Percentiles rank a stretch among this genome's conserved stretches.
These are phyloP conservation scores for Rubus parviflorus DNA, from an alignment of 306 rosid genomes.

Conservation along the genomic window DNA sequence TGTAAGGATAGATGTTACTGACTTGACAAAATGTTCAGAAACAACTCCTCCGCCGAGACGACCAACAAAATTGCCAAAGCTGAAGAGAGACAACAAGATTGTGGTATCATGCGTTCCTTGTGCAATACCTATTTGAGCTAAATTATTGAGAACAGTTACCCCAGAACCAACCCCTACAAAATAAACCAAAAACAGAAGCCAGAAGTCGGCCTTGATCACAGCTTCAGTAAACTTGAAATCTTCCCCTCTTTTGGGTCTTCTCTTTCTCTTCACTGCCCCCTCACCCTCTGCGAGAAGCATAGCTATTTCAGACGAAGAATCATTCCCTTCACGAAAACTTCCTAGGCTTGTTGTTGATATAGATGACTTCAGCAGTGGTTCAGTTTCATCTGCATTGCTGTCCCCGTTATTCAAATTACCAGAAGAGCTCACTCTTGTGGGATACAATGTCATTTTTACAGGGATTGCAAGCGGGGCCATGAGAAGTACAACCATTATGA, in stretches of 20 bases:
- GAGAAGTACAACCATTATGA: conserved; percentile 59
- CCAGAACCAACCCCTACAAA: conserved; percentile 89
- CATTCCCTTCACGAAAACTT: conserved; percentile 48
- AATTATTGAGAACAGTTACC: conserved; percentile 71
- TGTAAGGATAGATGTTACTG: conserved; percentile 32
- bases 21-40: conserved; percentile 81
- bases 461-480: conserved; percentile 81
- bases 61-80: conserved; percentile 77
- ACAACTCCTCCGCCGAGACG: conserved; percentile 88
- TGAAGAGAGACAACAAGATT: conserved; percentile 61
- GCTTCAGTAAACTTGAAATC: conserved; percentile 72
- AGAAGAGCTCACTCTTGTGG: conserved; percentile 39
- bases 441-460: conserved; percentile 66
- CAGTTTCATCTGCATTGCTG: conserved; percentile 33
- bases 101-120: conserved; percentile 71
- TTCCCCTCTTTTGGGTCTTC: conserved; percentile 84
- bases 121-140: conserved; percentile 79
- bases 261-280: conserved; percentile 76
- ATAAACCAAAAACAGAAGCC: conserved; percentile 70
- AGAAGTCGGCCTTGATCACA: conserved; percentile 75
- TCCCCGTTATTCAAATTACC: conserved; percentile 29
- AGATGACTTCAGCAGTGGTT: conserved; percentile 43
- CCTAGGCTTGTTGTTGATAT: conserved; percentile 42
- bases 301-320: conserved; percentile 53
- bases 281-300: conserved; percentile 89